These are phyloP conservation scores for Trametes maxima DNA, from an alignment of 768 basidiomycete species.

Conservation along the genomic window DNA sequence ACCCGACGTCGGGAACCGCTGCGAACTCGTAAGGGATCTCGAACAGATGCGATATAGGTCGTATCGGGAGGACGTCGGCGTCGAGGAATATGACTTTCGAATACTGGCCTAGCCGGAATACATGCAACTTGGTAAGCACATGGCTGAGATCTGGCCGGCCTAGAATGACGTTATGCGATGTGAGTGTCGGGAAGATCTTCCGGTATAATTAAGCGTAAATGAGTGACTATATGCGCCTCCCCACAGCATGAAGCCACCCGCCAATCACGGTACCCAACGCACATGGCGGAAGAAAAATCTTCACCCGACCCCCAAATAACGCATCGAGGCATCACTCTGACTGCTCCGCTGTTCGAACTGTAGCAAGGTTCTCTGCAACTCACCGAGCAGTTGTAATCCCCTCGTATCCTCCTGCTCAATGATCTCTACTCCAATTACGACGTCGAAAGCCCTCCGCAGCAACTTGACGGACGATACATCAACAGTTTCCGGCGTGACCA, in stretches of 20 bases:
- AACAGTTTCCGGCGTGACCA: constrained; percentile 94
- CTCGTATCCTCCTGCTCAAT: constrained; percentile 70
- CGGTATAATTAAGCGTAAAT: background rate
- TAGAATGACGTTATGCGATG: constrained; percentile 34
- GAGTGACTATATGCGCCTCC: constrained; percentile 6
- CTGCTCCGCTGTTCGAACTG: background rate
- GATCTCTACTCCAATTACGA: constrained; percentile 90
- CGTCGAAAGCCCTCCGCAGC: constrained; percentile 76
- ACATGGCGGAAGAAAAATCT: background rate
- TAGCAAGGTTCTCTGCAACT: constrained; percentile 28
- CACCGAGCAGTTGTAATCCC: constrained; percentile 83
- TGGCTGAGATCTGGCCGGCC: constrained; percentile 93
- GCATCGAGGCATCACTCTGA: background rate
- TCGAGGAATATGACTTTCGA: constrained; percentile 88
- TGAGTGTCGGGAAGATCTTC: background rate
- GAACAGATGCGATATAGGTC: constrained; percentile 93
- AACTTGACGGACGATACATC: constrained; percentile 79
- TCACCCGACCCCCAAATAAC: background rate
- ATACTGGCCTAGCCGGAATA: constrained; percentile 89
- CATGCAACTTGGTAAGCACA: constrained; percentile 95
- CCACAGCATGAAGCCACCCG: background rate
- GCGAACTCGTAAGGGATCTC: constrained; percentile 79
- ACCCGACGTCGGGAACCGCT: constrained; percentile 95
- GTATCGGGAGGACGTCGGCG: constrained; percentile 86
- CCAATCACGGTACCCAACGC: background rate